Conservation (phyloP, 2,329 filamentous ascomycete genomes). For the Aspergillus brunneoviolaceus region DNA sequence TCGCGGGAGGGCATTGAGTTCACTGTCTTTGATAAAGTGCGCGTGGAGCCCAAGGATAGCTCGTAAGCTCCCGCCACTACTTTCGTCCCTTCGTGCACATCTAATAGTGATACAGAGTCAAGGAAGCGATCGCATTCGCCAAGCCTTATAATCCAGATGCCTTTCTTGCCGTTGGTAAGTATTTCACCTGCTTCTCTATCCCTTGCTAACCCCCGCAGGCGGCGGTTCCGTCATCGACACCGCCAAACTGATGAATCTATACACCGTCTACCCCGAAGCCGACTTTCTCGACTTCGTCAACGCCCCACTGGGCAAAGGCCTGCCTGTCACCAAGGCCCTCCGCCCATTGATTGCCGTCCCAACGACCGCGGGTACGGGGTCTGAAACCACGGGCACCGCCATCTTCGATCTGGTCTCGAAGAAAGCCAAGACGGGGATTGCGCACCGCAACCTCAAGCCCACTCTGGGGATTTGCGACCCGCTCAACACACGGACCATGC, state of each 20-base stretch:
- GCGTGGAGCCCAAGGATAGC: constrained; percentile 91
- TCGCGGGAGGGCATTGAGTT: constrained; percentile 75
- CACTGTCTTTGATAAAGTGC: constrained; percentile 75
- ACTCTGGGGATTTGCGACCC: constrained; percentile 85
- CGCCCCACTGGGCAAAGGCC: constrained; percentile 82
- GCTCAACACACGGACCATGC: constrained; percentile 94
- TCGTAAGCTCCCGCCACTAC: constrained; percentile 55
- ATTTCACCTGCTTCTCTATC: not conserved
- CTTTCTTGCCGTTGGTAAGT: constrained; percentile 79
- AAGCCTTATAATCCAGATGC: constrained; percentile 81
- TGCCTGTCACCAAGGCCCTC: constrained; percentile 69
- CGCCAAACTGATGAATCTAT: constrained; percentile 97
- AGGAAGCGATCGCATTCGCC: constrained; percentile 83
- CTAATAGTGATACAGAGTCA: constrained; percentile 58
- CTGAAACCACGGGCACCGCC: constrained; percentile 94
- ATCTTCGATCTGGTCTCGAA: constrained; percentile 94
- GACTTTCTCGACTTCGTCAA: constrained; percentile 98
- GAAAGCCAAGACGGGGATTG: constrained; percentile 91
- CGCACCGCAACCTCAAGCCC: constrained; percentile 92
- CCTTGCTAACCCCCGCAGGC: constrained; percentile 30
- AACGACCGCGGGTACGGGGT: constrained; percentile 83
- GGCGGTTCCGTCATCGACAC: constrained; percentile 97
- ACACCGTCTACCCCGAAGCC: constrained; percentile 84
- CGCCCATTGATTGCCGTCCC: constrained; percentile 79
- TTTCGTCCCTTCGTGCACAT: not conserved